phyloP scores from a whole-genome alignment of 1,284 basidiomycete genomes.

The Ustilago hordei region DNA sequence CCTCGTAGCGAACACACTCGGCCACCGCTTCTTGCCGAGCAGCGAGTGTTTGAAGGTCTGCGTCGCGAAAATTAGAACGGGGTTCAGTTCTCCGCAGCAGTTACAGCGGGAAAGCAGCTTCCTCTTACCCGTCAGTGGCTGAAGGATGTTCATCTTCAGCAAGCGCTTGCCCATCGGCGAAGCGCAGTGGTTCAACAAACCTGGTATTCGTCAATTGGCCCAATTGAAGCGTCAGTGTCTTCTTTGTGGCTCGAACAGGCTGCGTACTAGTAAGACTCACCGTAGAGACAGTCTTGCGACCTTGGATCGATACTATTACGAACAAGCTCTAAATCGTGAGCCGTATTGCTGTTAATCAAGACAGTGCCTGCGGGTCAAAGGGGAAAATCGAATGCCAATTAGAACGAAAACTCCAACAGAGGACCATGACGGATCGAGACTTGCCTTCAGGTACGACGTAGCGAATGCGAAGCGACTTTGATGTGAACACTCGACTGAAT shows the following conservation, averaged over 20 bases:
- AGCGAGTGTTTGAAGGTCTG: slow-evolving; percentile 78
- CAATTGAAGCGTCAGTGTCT: too few species aligned
- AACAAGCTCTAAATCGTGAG: slow-evolving; percentile 86
- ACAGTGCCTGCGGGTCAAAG: slow-evolving; percentile 75
- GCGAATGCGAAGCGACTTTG: slow-evolving; percentile 80
- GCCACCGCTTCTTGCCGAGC: slow-evolving; percentile 75
- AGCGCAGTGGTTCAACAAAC: slow-evolving; percentile 79
- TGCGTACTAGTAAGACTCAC: slow-evolving; percentile 10
- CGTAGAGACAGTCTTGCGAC: slow-evolving; percentile 47
- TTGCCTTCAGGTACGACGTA: slow-evolving; percentile 78
- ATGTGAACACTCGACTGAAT: slow-evolving; percentile 75
- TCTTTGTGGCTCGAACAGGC: neutral
- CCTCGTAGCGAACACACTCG: slow-evolving; percentile 80
- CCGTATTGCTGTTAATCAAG: slow-evolving; percentile 90
- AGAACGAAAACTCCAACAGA: neutral
- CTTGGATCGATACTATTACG: slow-evolving; percentile 40
- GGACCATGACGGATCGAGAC: neutral
- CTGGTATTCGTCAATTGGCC: slow-evolving; percentile 23
- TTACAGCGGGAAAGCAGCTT: neutral
- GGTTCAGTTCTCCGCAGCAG: neutral
- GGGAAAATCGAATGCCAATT: neutral
- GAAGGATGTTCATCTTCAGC: slow-evolving; percentile 82
- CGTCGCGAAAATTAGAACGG: slow-evolving; percentile 2
- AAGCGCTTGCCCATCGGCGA: slow-evolving; percentile 88
- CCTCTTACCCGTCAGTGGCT: slow-evolving; percentile 78